Percentiles rank a stretch among this genome's conserved stretches.
Conservation (phyloP, 2,329 filamentous ascomycete species). For the Phyllosticta capitalensis region DNA sequence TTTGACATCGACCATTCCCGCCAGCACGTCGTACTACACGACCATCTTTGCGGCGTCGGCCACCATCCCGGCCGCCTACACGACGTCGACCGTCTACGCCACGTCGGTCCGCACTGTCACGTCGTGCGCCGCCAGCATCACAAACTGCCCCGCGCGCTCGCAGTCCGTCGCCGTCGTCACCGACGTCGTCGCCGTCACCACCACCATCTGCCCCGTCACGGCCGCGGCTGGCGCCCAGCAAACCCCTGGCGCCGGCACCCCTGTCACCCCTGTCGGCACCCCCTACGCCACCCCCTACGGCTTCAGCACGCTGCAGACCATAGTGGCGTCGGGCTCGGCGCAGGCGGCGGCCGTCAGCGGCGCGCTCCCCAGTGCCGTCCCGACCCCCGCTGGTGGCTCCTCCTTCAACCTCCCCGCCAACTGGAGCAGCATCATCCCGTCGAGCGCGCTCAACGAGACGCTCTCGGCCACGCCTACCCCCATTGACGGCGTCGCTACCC, state of each 20-base stretch:
- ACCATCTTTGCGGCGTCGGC: not conserved
- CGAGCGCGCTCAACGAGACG: slow-evolving; percentile 1
- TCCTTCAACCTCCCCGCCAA: not conserved
- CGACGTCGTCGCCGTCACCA: not conserved
- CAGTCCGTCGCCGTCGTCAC: slow-evolving; percentile 5
- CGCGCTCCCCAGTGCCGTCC: not conserved
- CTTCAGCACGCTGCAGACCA: not conserved
- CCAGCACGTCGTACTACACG: slow-evolving; percentile 4
- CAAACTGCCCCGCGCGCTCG: slow-evolving; percentile 16
- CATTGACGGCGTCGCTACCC: not conserved
- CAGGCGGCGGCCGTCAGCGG: not conserved
- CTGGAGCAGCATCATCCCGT: slow-evolving; percentile 6
- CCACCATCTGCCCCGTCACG: not conserved
- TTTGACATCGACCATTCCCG: not conserved
- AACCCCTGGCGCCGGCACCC: not conserved
- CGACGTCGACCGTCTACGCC: not conserved
- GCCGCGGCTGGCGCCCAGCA: not conserved
- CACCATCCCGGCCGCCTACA: slow-evolving; percentile 4
- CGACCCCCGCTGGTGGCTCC: not conserved
- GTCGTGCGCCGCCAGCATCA: not conserved
- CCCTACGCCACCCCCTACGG: slow-evolving; percentile 18
- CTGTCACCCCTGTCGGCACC: slow-evolving; percentile 13
- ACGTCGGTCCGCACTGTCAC: slow-evolving; percentile 1
- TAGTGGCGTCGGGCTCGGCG: not conserved
- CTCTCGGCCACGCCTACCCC: not conserved